phyloP scores from a whole-genome alignment of 1,284 basidiomycete species.

The Vanrija humicola region DNA sequence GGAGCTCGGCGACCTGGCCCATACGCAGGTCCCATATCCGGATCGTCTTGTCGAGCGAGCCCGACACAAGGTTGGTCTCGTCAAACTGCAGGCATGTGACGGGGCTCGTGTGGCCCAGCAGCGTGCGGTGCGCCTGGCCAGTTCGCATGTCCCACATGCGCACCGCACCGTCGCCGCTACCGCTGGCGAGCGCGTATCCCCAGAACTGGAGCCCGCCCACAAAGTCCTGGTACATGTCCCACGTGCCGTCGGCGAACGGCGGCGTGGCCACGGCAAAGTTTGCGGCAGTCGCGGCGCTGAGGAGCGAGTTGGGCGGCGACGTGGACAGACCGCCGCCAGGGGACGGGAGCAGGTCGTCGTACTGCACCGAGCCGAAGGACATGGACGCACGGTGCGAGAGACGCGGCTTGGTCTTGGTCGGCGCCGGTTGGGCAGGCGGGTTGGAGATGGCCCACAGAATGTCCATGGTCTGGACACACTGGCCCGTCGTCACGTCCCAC shows the following conservation, averaged over 20 bases:
- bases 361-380: conserved; percentile 46
- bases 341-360: conserved; percentile 50
- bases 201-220: conserved; percentile 97
- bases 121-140: conserved; percentile 90
- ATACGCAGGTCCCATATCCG: conserved; percentile 97
- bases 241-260: conserved; percentile 77
- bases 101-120: conserved; percentile 89
- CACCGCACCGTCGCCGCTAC: conserved; percentile 93
- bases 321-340: conserved; percentile 18
- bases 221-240: conserved; percentile 97
- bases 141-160: conserved; percentile 99
- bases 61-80: conserved; percentile 86
- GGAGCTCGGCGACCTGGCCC: conserved; percentile 80
- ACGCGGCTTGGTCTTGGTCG: conserved; percentile 23
- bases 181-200: conserved; percentile 96
- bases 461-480: conserved; percentile 99
- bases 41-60: conserved; percentile 90
- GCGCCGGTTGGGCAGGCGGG: conserved; percentile 58
- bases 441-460: conserved; percentile 99
- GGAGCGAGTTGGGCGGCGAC: background rate
- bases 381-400: conserved; percentile 42
- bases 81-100: conserved; percentile 97
- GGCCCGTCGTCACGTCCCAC: conserved; percentile 95
- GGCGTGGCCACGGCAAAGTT: conserved; percentile 76
- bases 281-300: conserved; percentile 49